Conservation (phyloP, 108 stramenopile genomes). For the Schizochytrium sp. region DNA sequence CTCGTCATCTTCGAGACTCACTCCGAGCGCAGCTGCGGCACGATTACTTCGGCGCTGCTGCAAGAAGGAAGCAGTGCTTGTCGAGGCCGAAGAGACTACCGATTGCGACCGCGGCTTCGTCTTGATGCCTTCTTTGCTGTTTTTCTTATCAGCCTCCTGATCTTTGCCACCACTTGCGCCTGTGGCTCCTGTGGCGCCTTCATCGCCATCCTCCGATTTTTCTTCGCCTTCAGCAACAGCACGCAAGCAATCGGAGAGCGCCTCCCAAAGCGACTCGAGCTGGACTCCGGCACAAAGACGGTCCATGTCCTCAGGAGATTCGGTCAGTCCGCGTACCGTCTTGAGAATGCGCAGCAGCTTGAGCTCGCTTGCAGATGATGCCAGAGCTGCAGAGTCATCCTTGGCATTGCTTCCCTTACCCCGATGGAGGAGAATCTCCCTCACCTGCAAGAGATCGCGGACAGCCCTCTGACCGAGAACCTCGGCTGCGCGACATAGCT, state of each 20-base stretch:
- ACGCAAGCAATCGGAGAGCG: not conserved
- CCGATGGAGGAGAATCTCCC: not conserved
- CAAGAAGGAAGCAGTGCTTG: not conserved
- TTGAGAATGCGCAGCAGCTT: conserved; percentile 11
- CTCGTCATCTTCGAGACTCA: not conserved
- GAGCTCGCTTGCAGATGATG: not conserved
- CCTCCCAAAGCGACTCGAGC: conserved; percentile 2
- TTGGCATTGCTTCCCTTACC: not conserved
- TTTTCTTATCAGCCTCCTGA: not conserved
- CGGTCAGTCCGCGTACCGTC: not conserved
- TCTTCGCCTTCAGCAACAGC: not conserved
- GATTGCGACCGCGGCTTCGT: not conserved
- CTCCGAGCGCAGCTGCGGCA: not conserved
- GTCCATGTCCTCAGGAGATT: not conserved
- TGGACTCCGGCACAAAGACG: not conserved
- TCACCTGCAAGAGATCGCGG: not conserved
- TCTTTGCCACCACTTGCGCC: not conserved
- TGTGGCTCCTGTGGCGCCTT: not conserved
- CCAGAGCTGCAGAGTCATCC: not conserved
- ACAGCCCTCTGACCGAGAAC: not conserved
- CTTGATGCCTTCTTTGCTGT: not conserved
- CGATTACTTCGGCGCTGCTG: not conserved
- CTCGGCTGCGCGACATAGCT: conserved; percentile 4
- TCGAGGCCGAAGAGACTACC: not conserved
- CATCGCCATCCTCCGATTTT: not conserved